Evolutionary conservation across 345 rosid genomes (phyloP).

Genomic region (Clarkia xantiana): DNA sequence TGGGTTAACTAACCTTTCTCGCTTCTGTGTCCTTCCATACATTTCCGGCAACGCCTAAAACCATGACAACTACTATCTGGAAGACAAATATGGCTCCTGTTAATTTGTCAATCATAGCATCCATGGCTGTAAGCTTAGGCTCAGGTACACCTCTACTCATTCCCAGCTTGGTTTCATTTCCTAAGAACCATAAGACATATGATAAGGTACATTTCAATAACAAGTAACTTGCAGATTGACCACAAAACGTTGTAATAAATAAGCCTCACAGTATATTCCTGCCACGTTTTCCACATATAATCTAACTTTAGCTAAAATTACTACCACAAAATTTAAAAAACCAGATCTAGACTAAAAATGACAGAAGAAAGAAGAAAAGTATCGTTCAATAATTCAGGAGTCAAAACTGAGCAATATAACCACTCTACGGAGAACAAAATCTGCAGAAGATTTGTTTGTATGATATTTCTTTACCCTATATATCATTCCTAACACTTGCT

Average conservation of each 20-base stretch:
- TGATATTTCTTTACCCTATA: neutral
- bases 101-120: constrained; percentile 99
- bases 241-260: too few species aligned
- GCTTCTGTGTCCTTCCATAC: constrained; percentile 99
- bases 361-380: neutral
- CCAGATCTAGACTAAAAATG: too few species aligned
- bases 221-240: too few species aligned
- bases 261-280: too few species aligned
- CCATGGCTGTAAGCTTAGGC: constrained; percentile 97
- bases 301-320: too few species aligned
- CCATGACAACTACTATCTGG: constrained; percentile 91
- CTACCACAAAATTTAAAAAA: too few species aligned
- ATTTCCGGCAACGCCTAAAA: constrained; percentile 90
- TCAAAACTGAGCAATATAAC: neutral
- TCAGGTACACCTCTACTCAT: constrained; percentile 96
- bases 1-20: constrained; percentile 46
- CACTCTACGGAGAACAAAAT: neutral
- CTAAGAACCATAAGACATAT: constrained; percentile 15
- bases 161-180: constrained; percentile 96
- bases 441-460: neutral
- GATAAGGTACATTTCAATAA: too few species aligned
- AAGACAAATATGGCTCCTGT: constrained; percentile 97
- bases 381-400: neutral
- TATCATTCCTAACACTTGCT: neutral
- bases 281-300: too few species aligned